Conservation (phyloP, 2,329 filamentous ascomycete species). For the Fusarium dimerum region DNA sequence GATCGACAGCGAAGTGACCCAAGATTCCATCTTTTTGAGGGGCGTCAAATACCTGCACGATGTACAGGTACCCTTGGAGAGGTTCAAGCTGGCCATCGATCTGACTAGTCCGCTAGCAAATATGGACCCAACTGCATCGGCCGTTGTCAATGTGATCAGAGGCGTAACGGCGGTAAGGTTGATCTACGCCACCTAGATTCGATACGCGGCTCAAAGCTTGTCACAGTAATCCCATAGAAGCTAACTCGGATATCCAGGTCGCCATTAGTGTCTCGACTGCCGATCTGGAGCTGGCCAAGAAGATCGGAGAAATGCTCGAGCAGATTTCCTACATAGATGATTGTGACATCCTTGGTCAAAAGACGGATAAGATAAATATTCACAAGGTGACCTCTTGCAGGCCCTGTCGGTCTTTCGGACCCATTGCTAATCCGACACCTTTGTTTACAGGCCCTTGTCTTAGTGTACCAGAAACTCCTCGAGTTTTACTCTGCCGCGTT, state of each 20-base stretch:
- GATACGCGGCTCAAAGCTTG: no score
- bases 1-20: conserved; percentile 19
- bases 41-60: conserved; percentile 10
- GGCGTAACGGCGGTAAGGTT: conserved; percentile 28
- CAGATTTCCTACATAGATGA: conserved; percentile 33
- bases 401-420: background rate
- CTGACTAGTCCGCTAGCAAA: conserved; percentile 15
- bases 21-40: conserved; percentile 21
- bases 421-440: conserved; percentile 2
- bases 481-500: conserved; percentile 27
- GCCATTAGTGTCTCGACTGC: conserved; percentile 27
- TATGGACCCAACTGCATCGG: conserved; percentile 26
- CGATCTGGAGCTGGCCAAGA: conserved; percentile 20
- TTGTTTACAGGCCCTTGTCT: conserved; percentile 23
- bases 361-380: conserved; percentile 9
- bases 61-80: conserved; percentile 13
- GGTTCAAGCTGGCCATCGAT: conserved; percentile 17
- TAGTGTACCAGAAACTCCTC: conserved; percentile 30
- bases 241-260: conserved; percentile 13
- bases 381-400: conserved; percentile 7
- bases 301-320: conserved; percentile 31
- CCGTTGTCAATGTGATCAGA: conserved; percentile 27
- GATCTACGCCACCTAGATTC: background rate
- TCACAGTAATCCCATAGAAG: background rate
- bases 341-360: conserved; percentile 32